Percentiles rank a stretch among this genome's conserved stretches.
Conservation (phyloP, 495 filamentous ascomycete genomes). For the Penicillium flavigenum region DNA sequence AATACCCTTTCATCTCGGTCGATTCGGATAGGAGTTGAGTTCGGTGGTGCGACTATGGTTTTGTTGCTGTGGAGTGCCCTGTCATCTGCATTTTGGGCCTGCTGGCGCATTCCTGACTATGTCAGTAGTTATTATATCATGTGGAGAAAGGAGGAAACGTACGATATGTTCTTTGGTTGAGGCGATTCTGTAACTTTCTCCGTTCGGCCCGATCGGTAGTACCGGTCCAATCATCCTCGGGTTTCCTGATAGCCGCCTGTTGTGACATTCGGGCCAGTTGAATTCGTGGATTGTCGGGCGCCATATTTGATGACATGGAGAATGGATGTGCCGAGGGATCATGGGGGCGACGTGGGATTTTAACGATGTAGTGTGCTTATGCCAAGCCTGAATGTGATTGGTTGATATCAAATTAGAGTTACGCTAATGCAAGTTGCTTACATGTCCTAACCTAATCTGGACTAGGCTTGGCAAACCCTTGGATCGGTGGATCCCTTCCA, state of each 20-base stretch:
- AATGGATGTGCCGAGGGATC: neutral
- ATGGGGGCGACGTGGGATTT: neutral
- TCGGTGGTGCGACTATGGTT: neutral
- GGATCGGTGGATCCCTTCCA: neutral
- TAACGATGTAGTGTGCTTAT: neutral
- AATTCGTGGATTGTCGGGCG: neutral
- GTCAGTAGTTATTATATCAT: neutral
- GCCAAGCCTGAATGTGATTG: neutral
- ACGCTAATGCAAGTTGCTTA: constrained; percentile 8
- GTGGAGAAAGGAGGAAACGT: neutral
- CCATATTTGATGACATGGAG: neutral
- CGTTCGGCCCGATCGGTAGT: neutral
- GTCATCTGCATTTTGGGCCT: neutral
- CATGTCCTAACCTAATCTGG: neutral
- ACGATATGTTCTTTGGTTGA: constrained; percentile 9
- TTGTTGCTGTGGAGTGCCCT: neutral
- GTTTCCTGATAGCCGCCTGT: neutral
- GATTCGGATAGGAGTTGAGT: neutral
- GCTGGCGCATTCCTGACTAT: neutral
- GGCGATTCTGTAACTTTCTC: constrained; percentile 8
- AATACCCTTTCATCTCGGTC: neutral
- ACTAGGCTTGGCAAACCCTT: neutral
- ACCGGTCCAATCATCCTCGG: constrained; percentile 7
- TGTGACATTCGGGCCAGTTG: neutral
- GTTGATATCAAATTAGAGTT: neutral